phyloP scores from a whole-genome alignment of 768 basidiomycete species.

The Amanita thiersii region DNA sequence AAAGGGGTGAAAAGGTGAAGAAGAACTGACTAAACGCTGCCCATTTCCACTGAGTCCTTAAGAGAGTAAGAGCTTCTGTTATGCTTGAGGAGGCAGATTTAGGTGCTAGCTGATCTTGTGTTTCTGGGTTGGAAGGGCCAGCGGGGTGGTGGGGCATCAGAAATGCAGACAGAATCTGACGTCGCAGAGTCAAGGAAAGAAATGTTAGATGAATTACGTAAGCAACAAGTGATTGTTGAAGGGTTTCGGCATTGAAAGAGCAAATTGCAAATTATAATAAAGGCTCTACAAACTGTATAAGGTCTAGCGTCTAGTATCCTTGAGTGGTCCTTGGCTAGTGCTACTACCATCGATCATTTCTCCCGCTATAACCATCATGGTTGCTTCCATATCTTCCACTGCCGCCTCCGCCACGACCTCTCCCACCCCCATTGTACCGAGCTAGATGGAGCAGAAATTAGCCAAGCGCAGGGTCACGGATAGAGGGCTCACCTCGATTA shows the following conservation, averaged over 20 bases:
- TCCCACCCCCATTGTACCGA: constrained; percentile 31
- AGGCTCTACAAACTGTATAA: not conserved
- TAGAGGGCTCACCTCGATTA: constrained; percentile 47
- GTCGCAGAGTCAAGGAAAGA: not conserved
- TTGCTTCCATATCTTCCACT: constrained; percentile 36
- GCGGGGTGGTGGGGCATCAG: constrained; percentile 54
- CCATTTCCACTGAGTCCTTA: constrained; percentile 88
- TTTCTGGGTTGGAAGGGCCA: constrained; percentile 24
- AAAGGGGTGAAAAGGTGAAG: constrained; percentile 70
- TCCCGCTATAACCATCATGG: constrained; percentile 29
- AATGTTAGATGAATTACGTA: constrained; percentile 13
- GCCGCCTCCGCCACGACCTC: constrained; percentile 35
- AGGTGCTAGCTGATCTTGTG: constrained; percentile 12
- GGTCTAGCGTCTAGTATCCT: too few species aligned
- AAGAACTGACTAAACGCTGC: constrained; percentile 89
- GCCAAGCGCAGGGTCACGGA: not conserved
- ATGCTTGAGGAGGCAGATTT: constrained; percentile 12
- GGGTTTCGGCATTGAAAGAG: constrained; percentile 11
- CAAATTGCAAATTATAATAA: not conserved
- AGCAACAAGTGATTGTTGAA: constrained; percentile 9
- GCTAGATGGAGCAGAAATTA: constrained; percentile 11
- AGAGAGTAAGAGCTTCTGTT: constrained; percentile 34
- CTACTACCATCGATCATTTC: constrained; percentile 25
- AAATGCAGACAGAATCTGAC: constrained; percentile 1
- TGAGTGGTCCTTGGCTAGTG: too few species aligned